phyloP scores from a whole-genome alignment of 495 filamentous ascomycete genomes.

The Neurospora tetrasperma region DNA sequence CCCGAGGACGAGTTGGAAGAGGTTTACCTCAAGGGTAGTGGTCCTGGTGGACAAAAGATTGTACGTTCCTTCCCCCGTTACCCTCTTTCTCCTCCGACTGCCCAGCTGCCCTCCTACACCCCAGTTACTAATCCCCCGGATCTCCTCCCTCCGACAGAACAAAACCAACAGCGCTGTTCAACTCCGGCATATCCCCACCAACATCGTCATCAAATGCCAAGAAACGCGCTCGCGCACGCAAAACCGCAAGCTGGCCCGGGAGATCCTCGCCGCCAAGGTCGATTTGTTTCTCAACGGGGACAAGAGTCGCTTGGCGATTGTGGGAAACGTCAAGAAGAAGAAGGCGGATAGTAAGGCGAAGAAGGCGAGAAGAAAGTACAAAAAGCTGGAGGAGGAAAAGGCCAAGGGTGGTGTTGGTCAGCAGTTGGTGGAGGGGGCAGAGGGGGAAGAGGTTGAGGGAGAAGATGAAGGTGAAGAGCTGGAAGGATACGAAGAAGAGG shows the following conservation, averaged over 20 bases:
- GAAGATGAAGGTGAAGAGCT: background rate
- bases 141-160: slow-evolving; percentile 46
- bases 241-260: slow-evolving; percentile 80
- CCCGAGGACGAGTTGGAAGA: slow-evolving; percentile 71
- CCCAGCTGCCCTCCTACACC: too few species aligned
- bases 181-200: slow-evolving; percentile 78
- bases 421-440: background rate
- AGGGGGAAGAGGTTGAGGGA: background rate
- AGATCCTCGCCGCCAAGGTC: slow-evolving; percentile 63
- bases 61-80: slow-evolving; percentile 23
- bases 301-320: slow-evolving; percentile 29
- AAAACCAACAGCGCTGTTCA: slow-evolving; percentile 96
- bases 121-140: background rate
- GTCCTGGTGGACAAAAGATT: slow-evolving; percentile 95
- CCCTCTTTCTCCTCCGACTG: slow-evolving; percentile 2
- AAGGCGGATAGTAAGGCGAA: slow-evolving; percentile 38
- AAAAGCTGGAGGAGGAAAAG: slow-evolving; percentile 34
- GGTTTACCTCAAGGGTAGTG: slow-evolving; percentile 80
- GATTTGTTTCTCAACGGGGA: slow-evolving; percentile 50
- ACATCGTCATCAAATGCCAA: slow-evolving; percentile 85
- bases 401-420: slow-evolving; percentile 3
- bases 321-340: slow-evolving; percentile 34
- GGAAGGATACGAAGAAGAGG: slow-evolving; percentile 6
- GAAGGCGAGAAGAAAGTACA: slow-evolving; percentile 41
- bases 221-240: slow-evolving; percentile 77